A percentile compares a stretch with the other conserved stretches of the same genome.
phyloP scores from a whole-genome alignment of 129 eudicot genomes.

The Apium graveolens region DNA sequence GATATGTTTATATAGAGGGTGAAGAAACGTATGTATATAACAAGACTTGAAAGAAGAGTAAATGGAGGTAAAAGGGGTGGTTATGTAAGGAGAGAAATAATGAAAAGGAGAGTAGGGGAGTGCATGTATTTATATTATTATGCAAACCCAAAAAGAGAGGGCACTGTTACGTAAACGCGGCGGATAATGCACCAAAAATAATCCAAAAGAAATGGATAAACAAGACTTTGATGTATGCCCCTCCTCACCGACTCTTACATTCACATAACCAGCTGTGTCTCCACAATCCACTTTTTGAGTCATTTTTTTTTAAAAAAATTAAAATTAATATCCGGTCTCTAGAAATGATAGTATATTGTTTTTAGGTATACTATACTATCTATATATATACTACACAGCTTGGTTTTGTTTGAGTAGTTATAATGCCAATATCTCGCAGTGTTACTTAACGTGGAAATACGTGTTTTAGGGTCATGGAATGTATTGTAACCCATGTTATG shows the following conservation, averaged over 20 bases:
- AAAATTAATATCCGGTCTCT: no score
- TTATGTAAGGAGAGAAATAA: neutral
- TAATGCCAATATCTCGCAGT: no score
- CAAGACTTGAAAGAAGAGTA: neutral
- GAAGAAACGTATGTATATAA: neutral
- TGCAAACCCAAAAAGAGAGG: neutral
- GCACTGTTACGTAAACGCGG: constrained; percentile 1
- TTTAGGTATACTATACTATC: no score
- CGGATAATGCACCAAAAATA: neutral
- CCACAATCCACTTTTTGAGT: neutral
- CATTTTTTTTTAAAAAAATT: no score
- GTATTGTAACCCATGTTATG: no score
- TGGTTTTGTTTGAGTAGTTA: neutral
- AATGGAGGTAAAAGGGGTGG: no score
- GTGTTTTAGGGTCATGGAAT: neutral
- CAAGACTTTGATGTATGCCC: neutral
- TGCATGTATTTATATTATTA: neutral
- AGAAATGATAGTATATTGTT: no score
- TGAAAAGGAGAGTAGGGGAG: neutral
- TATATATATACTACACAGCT: no score
- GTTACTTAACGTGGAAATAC: neutral
- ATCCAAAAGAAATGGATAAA: neutral
- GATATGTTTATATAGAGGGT: neutral
- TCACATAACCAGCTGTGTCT: neutral
- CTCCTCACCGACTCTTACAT: constrained; percentile 7